Evolutionary conservation across 106 monocot species (phyloP), one percentile per base, ranked within the genome.

Genomic region (Allium sativum): DNA sequence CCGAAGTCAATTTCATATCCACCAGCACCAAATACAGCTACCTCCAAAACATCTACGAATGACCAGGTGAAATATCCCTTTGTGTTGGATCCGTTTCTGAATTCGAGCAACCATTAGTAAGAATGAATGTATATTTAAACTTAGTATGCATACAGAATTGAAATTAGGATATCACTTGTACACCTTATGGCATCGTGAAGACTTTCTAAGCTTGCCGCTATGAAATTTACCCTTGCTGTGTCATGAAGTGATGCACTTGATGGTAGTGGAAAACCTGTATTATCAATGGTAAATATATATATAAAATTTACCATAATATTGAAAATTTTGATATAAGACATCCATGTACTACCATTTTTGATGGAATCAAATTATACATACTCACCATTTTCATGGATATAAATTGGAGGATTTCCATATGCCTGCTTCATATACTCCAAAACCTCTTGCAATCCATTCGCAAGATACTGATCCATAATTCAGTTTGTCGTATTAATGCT

Each of bases 331-430:
- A n/a, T n/a, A n/a, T n/a, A n/a, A n/a, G n/a, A n/a, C n/a, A n/a
- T n/a, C n/a, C n/a, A n/a, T n/a, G n/a, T n/a, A n/a, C n/a, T n/a
- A n/a, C n/a, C n/a, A n/a, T n/a, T n/a, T n/a, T n/a, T n/a, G n/a
- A n/a, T n/a, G 66, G 17, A 42, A 12, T 59, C n/a, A 6, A 54
- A 21, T n/a, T 45, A 45, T 12, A 21, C 4, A 18, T 13, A 53
- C 76, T 47, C 9, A 79, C 82, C 84, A 66, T 84, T 84, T 48
- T 84, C 84, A 15, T 89, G 73, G n/a, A 88, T 40, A 40, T 72
- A 88, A 7, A 58, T 58, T 7, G 73, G 70, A 62, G 75, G 74
- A 50, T 76, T 78, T 15, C 68, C 67, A 44, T 81, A 89, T 6
- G 41, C 48, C 16, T 67, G 40, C 40, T 66, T 81, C 31, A 84